Conservation (phyloP, 208 protist genomes). For the Sergeia podlipaevii region DNA sequence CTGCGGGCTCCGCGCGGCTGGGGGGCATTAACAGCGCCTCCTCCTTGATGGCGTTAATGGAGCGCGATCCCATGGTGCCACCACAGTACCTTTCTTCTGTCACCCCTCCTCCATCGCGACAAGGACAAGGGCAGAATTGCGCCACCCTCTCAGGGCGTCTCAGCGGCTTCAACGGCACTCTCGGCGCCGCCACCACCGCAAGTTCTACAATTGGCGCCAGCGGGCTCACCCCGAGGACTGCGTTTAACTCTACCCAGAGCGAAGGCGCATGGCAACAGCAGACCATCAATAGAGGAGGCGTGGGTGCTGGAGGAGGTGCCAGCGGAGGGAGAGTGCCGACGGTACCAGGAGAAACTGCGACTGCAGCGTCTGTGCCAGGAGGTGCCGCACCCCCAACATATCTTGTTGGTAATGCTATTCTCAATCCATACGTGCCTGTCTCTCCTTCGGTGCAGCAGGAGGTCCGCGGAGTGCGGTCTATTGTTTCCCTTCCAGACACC, state of each 20-base stretch:
- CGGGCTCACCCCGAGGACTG: too few relatives aligned
- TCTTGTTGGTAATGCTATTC: conserved; percentile 44
- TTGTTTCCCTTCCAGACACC: conserved; percentile 15
- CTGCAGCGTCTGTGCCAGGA: neutral
- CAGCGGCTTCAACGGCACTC: neutral
- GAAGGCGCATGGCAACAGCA: too few relatives aligned
- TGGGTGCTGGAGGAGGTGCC: neutral
- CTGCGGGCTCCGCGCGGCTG: too few relatives aligned
- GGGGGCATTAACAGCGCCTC: too few relatives aligned
- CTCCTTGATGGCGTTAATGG: too few relatives aligned
- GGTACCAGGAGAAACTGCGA: neutral
- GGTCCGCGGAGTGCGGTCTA: conserved; percentile 20
- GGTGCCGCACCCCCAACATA: conserved; percentile 10
- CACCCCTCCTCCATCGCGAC: neutral
- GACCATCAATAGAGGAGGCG: neutral
- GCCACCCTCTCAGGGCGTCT: neutral
- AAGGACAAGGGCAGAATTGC: neutral
- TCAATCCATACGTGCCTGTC: conserved; percentile 50
- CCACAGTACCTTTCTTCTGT: too few relatives aligned
- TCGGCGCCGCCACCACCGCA: neutral
- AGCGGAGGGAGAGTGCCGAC: neutral
- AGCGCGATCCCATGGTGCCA: too few relatives aligned
- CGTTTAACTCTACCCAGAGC: too few relatives aligned
- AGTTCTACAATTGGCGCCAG: too few relatives aligned
- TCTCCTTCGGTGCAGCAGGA: conserved; percentile 44